Conservation (phyloP, 1,284 basidiomycete genomes). For the Naganishia sp. region DNA sequence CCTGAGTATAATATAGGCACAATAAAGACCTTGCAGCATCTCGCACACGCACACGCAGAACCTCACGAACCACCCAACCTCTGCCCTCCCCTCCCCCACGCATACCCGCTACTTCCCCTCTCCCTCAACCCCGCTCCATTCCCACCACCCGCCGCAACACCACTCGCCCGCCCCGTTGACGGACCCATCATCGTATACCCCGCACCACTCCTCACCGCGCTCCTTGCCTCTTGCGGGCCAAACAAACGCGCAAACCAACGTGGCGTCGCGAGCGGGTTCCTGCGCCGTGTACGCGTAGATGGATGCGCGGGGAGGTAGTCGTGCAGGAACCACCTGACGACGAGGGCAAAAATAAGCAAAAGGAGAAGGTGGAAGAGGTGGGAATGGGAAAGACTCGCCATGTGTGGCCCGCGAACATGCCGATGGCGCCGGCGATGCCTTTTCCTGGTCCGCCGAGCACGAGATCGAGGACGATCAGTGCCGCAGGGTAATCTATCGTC, state of each 20-base stretch:
- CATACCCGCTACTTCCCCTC: constrained; percentile 28
- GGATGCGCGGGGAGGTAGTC: constrained; percentile 49
- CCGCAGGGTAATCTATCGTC: constrained; percentile 47
- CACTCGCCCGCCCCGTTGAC: constrained; percentile 15
- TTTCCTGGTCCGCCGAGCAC: constrained; percentile 44
- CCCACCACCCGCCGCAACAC: constrained; percentile 19
- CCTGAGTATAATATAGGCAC: too few species aligned
- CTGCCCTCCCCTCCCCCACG: constrained; percentile 51
- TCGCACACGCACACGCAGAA: too few species aligned
- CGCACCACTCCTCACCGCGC: constrained; percentile 23
- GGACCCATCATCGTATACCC: constrained; percentile 27
- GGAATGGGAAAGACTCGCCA: constrained; percentile 40
- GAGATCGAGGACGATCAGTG: constrained; percentile 46
- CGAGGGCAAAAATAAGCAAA: background rate
- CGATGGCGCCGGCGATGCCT: constrained; percentile 45
- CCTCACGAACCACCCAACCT: constrained; percentile 43
- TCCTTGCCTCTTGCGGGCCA: constrained; percentile 5
- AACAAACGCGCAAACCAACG: constrained; percentile 40
- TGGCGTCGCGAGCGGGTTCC: constrained; percentile 45
- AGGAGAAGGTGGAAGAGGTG: background rate
- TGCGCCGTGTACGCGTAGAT: constrained; percentile 41
- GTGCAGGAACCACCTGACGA: constrained; percentile 50
- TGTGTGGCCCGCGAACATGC: constrained; percentile 48
- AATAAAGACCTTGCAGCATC: too few species aligned
- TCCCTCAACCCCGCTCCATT: constrained; percentile 38